A percentile compares a stretch with the other conserved stretches of the same genome.
Conservation (phyloP, 106 monocot genomes). For the Amphibolis antarctica region DNA sequence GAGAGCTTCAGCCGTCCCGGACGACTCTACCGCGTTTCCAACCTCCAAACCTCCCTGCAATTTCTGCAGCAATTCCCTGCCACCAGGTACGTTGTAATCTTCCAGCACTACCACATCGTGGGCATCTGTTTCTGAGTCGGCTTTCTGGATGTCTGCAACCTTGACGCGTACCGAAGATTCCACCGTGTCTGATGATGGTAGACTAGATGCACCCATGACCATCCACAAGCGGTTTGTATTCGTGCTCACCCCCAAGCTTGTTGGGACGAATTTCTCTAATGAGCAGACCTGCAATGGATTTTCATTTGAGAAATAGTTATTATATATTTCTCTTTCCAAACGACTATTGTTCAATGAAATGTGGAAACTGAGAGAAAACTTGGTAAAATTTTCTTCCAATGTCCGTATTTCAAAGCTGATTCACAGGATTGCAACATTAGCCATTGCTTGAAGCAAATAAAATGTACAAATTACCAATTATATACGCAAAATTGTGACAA, state of each 20-base stretch:
- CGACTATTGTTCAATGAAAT: not conserved
- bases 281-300: conserved; percentile 37
- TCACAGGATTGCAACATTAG: not conserved
- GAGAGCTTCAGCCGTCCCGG: conserved; percentile 32
- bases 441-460: not conserved
- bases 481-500: too few species aligned
- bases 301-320: not conserved
- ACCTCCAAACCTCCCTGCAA: conserved; percentile 67
- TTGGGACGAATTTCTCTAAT: conserved; percentile 58
- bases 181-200: conserved; percentile 8
- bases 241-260: conserved; percentile 44
- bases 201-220: conserved; percentile 77
- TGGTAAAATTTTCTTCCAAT: not conserved
- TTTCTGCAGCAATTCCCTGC: conserved; percentile 36
- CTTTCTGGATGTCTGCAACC: conserved; percentile 25
- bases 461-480: too few species aligned
- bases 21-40: conserved; percentile 24
- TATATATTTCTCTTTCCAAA: not conserved
- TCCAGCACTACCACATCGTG: conserved; percentile 24
- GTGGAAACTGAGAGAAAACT: not conserved
- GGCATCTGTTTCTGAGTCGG: not conserved
- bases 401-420: not conserved
- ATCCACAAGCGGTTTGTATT: conserved; percentile 40
- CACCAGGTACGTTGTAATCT: conserved; percentile 48
- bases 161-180: conserved; percentile 24